Percentiles rank a stretch among this genome's conserved stretches.
These are phyloP conservation scores for Aspergillus pseudoglaucus DNA, from an alignment of 2,329 filamentous ascomycete species.

Conservation along the genomic window DNA sequence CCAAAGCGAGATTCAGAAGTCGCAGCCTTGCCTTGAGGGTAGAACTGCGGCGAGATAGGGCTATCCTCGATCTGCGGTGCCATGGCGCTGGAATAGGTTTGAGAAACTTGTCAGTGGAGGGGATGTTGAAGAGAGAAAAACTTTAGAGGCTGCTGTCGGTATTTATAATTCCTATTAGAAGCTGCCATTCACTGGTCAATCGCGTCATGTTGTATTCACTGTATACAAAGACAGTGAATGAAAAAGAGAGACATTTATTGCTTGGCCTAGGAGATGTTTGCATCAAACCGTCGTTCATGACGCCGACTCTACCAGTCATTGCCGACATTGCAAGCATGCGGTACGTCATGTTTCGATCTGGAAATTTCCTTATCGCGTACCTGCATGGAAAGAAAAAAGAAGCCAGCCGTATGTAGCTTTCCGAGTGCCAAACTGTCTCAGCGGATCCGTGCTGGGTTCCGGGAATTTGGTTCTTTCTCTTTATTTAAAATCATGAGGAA, in stretches of 20 bases:
- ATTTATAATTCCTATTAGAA: background rate
- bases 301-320: too few relatives aligned
- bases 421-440: background rate
- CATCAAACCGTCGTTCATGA: background rate
- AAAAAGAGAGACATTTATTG: background rate
- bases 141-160: background rate
- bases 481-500: too few relatives aligned
- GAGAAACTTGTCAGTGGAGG: background rate
- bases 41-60: background rate
- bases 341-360: background rate
- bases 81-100: background rate
- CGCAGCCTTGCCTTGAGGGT: background rate
- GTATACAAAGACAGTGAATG: background rate
- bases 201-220: background rate
- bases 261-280: background rate
- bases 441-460: background rate
- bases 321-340: background rate
- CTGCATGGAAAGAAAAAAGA: background rate
- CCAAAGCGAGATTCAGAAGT: conserved; percentile 10
- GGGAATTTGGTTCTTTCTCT: too few relatives aligned
- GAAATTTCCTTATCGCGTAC: background rate
- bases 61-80: background rate
- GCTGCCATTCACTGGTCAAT: background rate
- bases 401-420: background rate
- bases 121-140: background rate